A percentile compares a stretch with the other conserved stretches of the same genome.
These are phyloP conservation scores for Barbarea vulgaris DNA, from an alignment of 345 rosid genomes.

Conservation along the genomic window DNA sequence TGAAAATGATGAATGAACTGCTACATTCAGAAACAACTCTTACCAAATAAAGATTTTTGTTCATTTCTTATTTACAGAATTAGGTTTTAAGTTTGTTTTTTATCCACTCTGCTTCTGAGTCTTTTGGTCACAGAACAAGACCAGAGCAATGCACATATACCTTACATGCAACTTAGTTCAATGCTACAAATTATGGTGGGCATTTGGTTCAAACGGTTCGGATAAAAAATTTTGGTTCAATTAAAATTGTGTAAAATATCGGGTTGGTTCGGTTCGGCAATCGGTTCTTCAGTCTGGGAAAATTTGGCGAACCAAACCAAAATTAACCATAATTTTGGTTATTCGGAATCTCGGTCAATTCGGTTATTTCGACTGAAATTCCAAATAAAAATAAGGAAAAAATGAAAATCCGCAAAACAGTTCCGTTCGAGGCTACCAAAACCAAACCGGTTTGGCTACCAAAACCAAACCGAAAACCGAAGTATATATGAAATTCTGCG, in stretches of 20 bases:
- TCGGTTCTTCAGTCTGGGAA: background rate
- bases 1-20: slow-evolving; percentile 39
- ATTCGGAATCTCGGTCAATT: background rate
- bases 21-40: slow-evolving; percentile 38
- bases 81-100: background rate
- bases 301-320: background rate
- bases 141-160: background rate
- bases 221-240: background rate
- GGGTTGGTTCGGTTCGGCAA: too few relatives aligned
- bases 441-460: too few relatives aligned
- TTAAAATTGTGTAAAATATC: background rate
- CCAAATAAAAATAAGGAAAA: background rate
- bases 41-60: slow-evolving; percentile 20
- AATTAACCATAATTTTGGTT: background rate
- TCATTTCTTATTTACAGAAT: slow-evolving; percentile 3
- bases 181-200: background rate
- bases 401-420: background rate
- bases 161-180: background rate
- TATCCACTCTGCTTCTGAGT: background rate
- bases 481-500: background rate
- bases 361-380: background rate
- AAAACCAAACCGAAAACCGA: background rate
- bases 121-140: background rate
- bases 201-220: background rate
- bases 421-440: background rate